Conservation (phyloP, 345 rosid genomes). For the Arabis hirsuta region DNA sequence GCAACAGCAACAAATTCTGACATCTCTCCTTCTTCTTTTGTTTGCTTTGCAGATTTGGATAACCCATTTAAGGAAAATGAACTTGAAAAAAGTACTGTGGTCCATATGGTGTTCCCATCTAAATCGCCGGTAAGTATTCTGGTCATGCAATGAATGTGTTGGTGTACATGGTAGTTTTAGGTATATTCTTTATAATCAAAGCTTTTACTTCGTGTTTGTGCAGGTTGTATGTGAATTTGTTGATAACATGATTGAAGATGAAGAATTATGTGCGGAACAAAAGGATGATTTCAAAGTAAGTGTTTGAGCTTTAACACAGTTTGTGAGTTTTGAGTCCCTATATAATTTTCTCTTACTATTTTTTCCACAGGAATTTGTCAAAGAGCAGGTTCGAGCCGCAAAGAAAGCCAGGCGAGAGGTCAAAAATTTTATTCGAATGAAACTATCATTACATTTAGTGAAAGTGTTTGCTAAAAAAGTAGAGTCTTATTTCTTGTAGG, state of each 20-base stretch:
- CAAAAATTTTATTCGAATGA: no score
- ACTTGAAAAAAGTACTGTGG: conserved; percentile 85
- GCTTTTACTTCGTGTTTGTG: conserved; percentile 37
- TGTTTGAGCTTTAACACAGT: no score
- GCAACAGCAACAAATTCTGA: no score
- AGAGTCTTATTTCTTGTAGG: conserved; percentile 50
- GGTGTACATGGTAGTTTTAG: neutral
- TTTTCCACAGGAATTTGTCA: conserved; percentile 53
- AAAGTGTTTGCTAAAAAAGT: conserved; percentile 3
- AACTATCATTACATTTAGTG: neutral
- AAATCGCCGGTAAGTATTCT: conserved; percentile 77
- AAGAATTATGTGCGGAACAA: conserved; percentile 72
- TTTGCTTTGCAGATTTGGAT: conserved; percentile 66
- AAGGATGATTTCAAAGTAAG: conserved; percentile 69
- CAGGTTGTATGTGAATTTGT: conserved; percentile 90
- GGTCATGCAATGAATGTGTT: neutral
- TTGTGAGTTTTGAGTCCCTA: no score
- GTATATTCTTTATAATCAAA: conserved; percentile 3
- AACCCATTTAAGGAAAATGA: conserved; percentile 89
- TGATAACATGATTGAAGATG: conserved; percentile 63
- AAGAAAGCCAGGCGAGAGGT: conserved; percentile 74
- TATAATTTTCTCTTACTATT: no score
- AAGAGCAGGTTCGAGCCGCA: conserved; percentile 82
- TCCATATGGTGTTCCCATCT: conserved; percentile 72
- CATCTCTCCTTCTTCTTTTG: neutral